These are phyloP conservation scores for Puccinia triticina DNA, from an alignment of 1,284 basidiomycete genomes.

Conservation along the genomic window DNA sequence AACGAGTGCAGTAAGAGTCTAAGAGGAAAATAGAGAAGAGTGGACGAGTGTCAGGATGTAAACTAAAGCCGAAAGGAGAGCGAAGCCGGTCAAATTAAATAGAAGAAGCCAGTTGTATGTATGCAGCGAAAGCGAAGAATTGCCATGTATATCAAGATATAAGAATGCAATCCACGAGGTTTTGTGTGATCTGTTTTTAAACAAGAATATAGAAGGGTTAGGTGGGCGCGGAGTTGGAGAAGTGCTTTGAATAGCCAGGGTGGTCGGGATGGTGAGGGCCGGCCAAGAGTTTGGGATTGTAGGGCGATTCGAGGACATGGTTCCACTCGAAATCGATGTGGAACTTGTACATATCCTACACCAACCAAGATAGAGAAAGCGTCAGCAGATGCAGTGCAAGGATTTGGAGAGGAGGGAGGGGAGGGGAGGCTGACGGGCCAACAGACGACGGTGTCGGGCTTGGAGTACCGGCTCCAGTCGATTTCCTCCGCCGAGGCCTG, in stretches of 20 bases:
- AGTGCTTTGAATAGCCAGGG: not conserved
- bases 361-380: not conserved
- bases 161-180: too few relatives aligned
- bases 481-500: not conserved
- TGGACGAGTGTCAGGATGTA: too few relatives aligned
- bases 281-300: constrained; percentile 10
- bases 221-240: not conserved
- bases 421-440: constrained; percentile 18
- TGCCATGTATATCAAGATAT: too few relatives aligned
- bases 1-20: too few relatives aligned
- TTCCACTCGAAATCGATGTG: constrained; percentile 40
- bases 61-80: too few relatives aligned
- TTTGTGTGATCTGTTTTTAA: too few relatives aligned
- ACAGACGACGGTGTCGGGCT: constrained; percentile 27
- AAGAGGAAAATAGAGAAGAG: too few relatives aligned
- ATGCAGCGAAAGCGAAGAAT: too few relatives aligned
- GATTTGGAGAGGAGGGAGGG: not conserved
- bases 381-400: not conserved
- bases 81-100: too few relatives aligned
- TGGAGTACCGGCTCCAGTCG: not conserved
- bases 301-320: constrained; percentile 26
- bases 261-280: not conserved
- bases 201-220: too few relatives aligned
- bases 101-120: too few relatives aligned
- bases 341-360: constrained; percentile 23